Conservation (phyloP, 768 basidiomycete species). For the Termitomyces sp. region DNA sequence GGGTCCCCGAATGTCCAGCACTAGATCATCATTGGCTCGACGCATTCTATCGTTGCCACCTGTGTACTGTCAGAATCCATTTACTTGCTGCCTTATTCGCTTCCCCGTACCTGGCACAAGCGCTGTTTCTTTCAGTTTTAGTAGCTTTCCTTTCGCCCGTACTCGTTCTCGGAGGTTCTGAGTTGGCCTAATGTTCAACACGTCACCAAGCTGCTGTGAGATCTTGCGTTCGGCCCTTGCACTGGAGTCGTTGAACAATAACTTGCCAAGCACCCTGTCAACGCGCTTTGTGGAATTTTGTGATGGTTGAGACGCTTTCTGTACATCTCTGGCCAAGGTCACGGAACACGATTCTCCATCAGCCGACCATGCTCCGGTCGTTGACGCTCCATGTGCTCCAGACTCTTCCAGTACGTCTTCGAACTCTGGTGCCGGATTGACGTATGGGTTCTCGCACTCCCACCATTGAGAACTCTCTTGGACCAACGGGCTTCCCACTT, state of each 20-base stretch:
- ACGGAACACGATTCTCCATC: conserved; percentile 9
- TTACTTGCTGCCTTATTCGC: neutral
- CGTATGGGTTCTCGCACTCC: conserved; percentile 35
- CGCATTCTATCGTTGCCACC: conserved; percentile 9
- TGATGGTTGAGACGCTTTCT: conserved; percentile 9
- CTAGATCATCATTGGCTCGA: conserved; percentile 11
- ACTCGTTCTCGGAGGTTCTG: conserved; percentile 14
- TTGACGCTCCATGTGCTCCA: conserved; percentile 8
- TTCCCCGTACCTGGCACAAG: neutral
- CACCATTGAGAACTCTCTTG: conserved; percentile 6
- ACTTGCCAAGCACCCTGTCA: conserved; percentile 15
- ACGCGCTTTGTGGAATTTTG: conserved; percentile 9
- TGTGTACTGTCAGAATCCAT: conserved; percentile 1
- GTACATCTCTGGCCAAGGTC: neutral
- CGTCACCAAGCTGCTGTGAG: conserved; percentile 3
- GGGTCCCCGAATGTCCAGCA: conserved; percentile 21
- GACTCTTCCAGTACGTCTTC: conserved; percentile 7
- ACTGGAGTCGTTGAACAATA: conserved; percentile 5
- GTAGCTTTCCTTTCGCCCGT: conserved; percentile 15
- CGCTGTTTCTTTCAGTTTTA: conserved; percentile 8
- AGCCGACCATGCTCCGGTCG: conserved; percentile 5
- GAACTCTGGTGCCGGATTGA: conserved; percentile 39
- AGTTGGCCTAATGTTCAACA: conserved; percentile 4
- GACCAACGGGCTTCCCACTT: conserved; percentile 8
- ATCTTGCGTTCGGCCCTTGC: conserved; percentile 2